phyloP scores from a whole-genome alignment of 148 eudicot species.

The Fagopyrum esculentum region DNA sequence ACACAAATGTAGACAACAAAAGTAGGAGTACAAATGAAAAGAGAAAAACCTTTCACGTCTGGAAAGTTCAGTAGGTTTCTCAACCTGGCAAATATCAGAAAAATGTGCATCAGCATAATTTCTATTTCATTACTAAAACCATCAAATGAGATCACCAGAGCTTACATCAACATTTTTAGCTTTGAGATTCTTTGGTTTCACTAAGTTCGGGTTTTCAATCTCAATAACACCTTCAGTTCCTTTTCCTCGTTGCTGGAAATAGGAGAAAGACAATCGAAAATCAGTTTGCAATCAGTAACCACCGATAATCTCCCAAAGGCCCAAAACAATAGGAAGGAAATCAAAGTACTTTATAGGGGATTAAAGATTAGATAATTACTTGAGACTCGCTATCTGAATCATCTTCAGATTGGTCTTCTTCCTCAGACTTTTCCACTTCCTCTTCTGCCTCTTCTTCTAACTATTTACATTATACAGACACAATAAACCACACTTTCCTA shows the following conservation, averaged over 20 bases:
- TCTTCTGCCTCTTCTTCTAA: conserved; percentile 21
- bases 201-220: conserved; percentile 86
- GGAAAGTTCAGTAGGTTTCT: conserved; percentile 82
- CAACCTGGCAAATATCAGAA: conserved; percentile 41
- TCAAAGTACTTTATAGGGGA: not conserved
- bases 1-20: not conserved
- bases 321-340: not conserved
- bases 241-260: conserved; percentile 45
- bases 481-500: not conserved
- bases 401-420: conserved; percentile 16
- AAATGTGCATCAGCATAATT: not conserved
- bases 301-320: not conserved
- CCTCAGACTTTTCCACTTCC: conserved; percentile 35
- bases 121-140: not conserved
- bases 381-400: conserved; percentile 72
- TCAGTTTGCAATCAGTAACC: not conserved
- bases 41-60: conserved; percentile 83
- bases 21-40: not conserved
- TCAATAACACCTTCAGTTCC: conserved; percentile 84
- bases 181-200: conserved; percentile 69
- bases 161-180: conserved; percentile 85
- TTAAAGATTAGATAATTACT: conserved; percentile 17
- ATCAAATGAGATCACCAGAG: not conserved
- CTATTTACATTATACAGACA: conserved; percentile 1
- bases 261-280: not conserved